Conservation (phyloP, 192 early-diverging fungal species). For the Backusella luteola region DNA sequence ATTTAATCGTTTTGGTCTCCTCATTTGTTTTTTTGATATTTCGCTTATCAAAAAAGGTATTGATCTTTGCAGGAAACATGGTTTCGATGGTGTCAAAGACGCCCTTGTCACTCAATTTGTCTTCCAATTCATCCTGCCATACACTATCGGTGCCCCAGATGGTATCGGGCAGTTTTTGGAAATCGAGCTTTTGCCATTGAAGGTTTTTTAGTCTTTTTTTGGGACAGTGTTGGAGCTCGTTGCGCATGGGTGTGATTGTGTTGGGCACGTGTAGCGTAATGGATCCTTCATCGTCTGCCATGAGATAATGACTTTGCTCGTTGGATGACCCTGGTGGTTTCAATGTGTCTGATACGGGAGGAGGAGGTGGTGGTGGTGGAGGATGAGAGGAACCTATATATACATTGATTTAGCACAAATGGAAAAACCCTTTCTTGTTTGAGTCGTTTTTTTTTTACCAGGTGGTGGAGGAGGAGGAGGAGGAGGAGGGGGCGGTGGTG, state of each 20-base stretch:
- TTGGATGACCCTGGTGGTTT: no score
- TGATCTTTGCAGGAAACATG: slow-evolving; percentile 66
- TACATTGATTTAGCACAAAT: background rate
- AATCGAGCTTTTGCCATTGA: slow-evolving; percentile 38
- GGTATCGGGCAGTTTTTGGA: slow-evolving; percentile 16
- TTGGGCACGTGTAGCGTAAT: background rate
- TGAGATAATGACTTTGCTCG: background rate
- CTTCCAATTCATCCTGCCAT: slow-evolving; percentile 23
- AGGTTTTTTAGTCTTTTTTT: slow-evolving; percentile 30
- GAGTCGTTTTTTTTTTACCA: background rate
- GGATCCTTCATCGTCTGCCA: background rate
- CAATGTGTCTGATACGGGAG: background rate
- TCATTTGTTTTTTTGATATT: slow-evolving; percentile 41
- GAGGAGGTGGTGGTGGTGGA: slow-evolving; percentile 38
- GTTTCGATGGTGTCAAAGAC: slow-evolving; percentile 64
- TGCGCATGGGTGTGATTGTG: slow-evolving; percentile 16
- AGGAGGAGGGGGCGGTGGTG: slow-evolving; percentile 23
- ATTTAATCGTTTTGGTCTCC: slow-evolving; percentile 51
- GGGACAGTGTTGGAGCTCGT: slow-evolving; percentile 32
- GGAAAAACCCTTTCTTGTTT: background rate
- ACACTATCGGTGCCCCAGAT: slow-evolving; percentile 19
- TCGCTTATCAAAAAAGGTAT: slow-evolving; percentile 40
- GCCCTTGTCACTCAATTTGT: slow-evolving; percentile 41
- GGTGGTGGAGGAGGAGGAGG: slow-evolving; percentile 42
- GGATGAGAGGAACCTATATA: slow-evolving; percentile 14